phyloP scores from a whole-genome alignment of 2,329 filamentous ascomycete species.

The Fusarium caatingaense region DNA sequence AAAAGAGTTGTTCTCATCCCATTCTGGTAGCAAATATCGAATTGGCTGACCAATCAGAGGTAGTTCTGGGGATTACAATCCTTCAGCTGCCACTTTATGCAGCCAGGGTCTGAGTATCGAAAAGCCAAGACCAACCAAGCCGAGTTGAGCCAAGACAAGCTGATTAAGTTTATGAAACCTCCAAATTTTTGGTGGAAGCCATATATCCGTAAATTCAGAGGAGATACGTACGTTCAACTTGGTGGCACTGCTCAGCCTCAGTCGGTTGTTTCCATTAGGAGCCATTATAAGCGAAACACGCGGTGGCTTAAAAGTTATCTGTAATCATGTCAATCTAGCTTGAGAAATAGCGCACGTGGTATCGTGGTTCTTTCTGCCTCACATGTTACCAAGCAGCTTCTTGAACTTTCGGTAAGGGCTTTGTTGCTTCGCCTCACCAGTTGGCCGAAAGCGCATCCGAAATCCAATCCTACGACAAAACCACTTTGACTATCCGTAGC shows the following conservation, averaged over 20 bases:
- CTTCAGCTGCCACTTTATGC: slow-evolving; percentile 23
- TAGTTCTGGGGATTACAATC: background rate
- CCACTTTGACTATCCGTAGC: background rate
- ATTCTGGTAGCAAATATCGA: slow-evolving; percentile 22
- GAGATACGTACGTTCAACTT: background rate
- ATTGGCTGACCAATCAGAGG: slow-evolving; percentile 27
- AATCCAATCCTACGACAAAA: background rate
- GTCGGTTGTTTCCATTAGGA: background rate
- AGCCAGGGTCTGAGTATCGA: slow-evolving; percentile 26
- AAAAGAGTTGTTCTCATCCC: slow-evolving; percentile 31
- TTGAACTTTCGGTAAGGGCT: background rate
- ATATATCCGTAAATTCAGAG: background rate
- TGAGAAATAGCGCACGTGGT: background rate
- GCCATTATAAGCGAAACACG: background rate
- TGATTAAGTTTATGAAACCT: slow-evolving; percentile 6
- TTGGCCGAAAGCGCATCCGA: slow-evolving; percentile 1
- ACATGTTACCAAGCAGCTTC: background rate
- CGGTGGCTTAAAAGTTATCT: background rate
- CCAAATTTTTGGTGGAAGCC: background rate
- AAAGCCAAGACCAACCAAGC: slow-evolving; percentile 22
- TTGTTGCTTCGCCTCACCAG: background rate
- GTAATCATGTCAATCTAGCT: slow-evolving; percentile 1
- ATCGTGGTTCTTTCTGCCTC: background rate
- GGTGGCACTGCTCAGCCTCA: slow-evolving; percentile 5
- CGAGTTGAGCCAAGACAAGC: slow-evolving; percentile 1